phyloP scores from a whole-genome alignment of 192 early-diverging fungal genomes.

The Linnemannia exigua region DNA sequence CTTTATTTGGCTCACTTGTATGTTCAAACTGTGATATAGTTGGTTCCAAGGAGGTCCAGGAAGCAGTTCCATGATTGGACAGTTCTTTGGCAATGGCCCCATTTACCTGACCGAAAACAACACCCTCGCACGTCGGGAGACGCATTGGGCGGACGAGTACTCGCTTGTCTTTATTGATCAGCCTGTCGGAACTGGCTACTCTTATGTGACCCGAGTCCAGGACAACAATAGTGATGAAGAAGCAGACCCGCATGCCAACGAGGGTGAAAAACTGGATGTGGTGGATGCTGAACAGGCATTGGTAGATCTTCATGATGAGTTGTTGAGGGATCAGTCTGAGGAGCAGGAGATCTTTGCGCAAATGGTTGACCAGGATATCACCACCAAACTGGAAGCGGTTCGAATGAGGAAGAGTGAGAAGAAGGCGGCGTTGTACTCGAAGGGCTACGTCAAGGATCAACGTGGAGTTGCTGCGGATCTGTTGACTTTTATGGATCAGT shows the following conservation, averaged over 20 bases:
- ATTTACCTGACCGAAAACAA: conserved; percentile 70
- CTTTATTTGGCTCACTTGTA: not conserved
- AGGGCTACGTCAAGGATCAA: conserved; percentile 82
- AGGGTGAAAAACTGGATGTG: conserved; percentile 37
- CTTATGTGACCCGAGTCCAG: conserved; percentile 41
- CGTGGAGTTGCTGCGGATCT: conserved; percentile 78
- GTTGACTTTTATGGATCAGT: conserved; percentile 76
- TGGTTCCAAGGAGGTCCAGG: conserved; percentile 92
- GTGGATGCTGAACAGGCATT: conserved; percentile 20
- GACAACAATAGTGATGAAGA: conserved; percentile 14
- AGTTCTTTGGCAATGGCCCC: conserved; percentile 81
- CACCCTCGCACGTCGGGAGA: conserved; percentile 62
- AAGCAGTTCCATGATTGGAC: conserved; percentile 84
- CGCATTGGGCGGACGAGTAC: conserved; percentile 79
- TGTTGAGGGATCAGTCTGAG: conserved; percentile 29
- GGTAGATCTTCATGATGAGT: not conserved
- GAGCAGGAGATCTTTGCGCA: conserved; percentile 57
- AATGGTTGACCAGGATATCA: conserved; percentile 14
- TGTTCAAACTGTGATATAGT: conserved; percentile 25
- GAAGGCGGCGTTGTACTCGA: conserved; percentile 47
- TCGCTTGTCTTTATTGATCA: conserved; percentile 86
- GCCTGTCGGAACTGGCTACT: conserved; percentile 83
- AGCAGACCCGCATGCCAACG: no score
- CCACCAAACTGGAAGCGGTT: not conserved
- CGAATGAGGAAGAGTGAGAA: conserved; percentile 15